Evolutionary conservation across 768 basidiomycete species (phyloP).

Genomic region (Boletus sp.): DNA sequence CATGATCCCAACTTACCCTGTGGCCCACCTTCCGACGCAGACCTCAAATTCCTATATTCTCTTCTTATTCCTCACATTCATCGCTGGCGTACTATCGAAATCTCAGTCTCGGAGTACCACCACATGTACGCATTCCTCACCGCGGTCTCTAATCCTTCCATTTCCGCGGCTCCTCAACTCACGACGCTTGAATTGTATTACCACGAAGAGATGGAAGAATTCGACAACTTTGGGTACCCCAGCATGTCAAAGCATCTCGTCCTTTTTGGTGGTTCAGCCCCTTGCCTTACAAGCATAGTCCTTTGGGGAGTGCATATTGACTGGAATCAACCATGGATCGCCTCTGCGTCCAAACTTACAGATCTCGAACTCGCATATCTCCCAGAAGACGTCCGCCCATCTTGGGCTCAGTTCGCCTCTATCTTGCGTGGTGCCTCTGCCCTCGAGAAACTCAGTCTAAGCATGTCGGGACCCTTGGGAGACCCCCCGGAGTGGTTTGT

Average conservation of each 20-base stretch:
- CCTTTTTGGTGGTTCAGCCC: slow-evolving; percentile 53
- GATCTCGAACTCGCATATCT: slow-evolving; percentile 65
- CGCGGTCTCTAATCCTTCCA: slow-evolving; percentile 37
- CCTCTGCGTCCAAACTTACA: slow-evolving; percentile 32
- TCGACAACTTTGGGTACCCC: slow-evolving; percentile 10
- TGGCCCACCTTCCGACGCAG: slow-evolving; percentile 18
- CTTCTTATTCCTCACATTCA: slow-evolving; percentile 51
- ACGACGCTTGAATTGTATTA: slow-evolving; percentile 55
- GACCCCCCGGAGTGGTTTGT: slow-evolving; percentile 37
- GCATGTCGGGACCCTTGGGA: slow-evolving; percentile 55
- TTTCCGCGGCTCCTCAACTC: slow-evolving; percentile 51
- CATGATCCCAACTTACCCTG: slow-evolving; percentile 22
- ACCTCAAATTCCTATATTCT: slow-evolving; percentile 28
- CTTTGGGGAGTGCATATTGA: slow-evolving; percentile 73
- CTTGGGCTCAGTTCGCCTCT: slow-evolving; percentile 48
- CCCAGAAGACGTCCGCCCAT: slow-evolving; percentile 59
- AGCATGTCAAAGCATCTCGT: slow-evolving; percentile 40
- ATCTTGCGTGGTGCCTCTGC: slow-evolving; percentile 55
- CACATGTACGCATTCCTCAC: slow-evolving; percentile 47
- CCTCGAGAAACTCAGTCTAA: slow-evolving; percentile 52
- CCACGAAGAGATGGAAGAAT: slow-evolving; percentile 46
- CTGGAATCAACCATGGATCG: slow-evolving; percentile 49
- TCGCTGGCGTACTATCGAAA: slow-evolving; percentile 52
- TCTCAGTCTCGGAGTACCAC: slow-evolving; percentile 45
- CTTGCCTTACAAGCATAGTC: slow-evolving; percentile 45